Evolutionary conservation across 2,329 filamentous ascomycete genomes (phyloP), one percentile per base, ranked within the genome.

Genomic region (Penicillium aurantiogriseum): DNA sequence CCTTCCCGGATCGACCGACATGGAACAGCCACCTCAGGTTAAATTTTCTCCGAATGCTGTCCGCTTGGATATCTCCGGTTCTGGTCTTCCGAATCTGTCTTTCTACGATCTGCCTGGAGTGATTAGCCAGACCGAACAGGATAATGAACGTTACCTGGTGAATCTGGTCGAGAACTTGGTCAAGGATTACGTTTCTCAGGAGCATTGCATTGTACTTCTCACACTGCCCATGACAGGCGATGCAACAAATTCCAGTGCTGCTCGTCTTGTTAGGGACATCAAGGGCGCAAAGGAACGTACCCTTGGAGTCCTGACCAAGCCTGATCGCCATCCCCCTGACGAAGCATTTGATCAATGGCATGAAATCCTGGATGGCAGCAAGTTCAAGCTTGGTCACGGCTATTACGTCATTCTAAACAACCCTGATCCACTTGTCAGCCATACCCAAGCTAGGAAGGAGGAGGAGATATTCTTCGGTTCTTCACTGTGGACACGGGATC

Each of bases 21-120:
- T 76, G 3, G 5, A 21, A 2, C 44, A 33, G 66, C 74, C 47
- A 59, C 62, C 13, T 56, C 43, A 84, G 5, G 85, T 88, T 0
- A 86, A 89, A 9, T 95, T 95, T 63, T 91, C 88, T 0, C 92
- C 92, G 0, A 96, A 96, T 62, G 82, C 92, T 0, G 87, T 96
- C 0, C 83, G 87, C 0, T 78, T 96, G 0, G 84, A 91, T 51
- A 91, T 96, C 27, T 85, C 85, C 0, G 88, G 88, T 0, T 88
- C 89, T 0, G 81, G 80, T 0, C 80, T 93, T 0, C 88, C 90
- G 0, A 86, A 90, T 6, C 71, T 96, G 0, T 91, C 88, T 0
- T 95, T 96, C 65, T 93, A 90, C 59, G 92, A 96, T 59, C 80
- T 96, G 0, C 92, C 92, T 0, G 92, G 92, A 0, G 85, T 95